These are phyloP conservation scores for Pseudocercospora pini-densiflorae DNA, from an alignment of 2,329 filamentous ascomycete genomes.

Conservation along the genomic window DNA sequence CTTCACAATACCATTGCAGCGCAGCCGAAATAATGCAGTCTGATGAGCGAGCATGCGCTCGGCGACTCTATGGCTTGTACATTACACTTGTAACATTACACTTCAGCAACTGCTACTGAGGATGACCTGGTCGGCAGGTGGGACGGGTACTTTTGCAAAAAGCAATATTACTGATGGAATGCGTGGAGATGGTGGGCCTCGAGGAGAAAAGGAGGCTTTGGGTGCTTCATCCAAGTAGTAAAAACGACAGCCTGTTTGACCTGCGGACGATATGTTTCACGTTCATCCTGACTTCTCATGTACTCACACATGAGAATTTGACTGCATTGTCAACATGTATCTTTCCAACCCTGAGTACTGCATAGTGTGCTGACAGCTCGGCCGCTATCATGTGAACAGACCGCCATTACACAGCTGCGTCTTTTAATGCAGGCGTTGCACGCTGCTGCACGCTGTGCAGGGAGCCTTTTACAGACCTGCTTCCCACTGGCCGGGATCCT, in stretches of 20 bases:
- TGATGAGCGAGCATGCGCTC: conserved; percentile 25
- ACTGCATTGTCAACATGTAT: not conserved
- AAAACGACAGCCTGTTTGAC: conserved; percentile 4
- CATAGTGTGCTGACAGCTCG: not conserved
- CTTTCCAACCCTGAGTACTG: not conserved
- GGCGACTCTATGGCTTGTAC: conserved; percentile 27
- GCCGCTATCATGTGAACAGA: not conserved
- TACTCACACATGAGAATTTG: not conserved
- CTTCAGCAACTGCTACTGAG: conserved; percentile 6
- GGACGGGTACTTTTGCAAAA: conserved; percentile 6
- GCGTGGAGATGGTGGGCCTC: not conserved
- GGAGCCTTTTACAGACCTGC: not conserved
- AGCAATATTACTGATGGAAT: conserved; percentile 10
- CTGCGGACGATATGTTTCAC: not conserved
- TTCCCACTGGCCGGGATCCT: not conserved
- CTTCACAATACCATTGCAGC: conserved; percentile 18
- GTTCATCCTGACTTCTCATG: not conserved
- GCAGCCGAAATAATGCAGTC: conserved; percentile 15
- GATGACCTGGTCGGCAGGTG: not conserved
- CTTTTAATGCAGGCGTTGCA: not conserved
- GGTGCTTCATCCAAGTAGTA: conserved; percentile 8
- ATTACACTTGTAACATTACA: conserved; percentile 27
- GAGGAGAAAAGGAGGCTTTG: conserved; percentile 10
- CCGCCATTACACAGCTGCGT: not conserved
- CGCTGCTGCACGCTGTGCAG: not conserved